phyloP scores from a whole-genome alignment of 2,329 filamentous ascomycete genomes.

The Fusarium illudens region DNA sequence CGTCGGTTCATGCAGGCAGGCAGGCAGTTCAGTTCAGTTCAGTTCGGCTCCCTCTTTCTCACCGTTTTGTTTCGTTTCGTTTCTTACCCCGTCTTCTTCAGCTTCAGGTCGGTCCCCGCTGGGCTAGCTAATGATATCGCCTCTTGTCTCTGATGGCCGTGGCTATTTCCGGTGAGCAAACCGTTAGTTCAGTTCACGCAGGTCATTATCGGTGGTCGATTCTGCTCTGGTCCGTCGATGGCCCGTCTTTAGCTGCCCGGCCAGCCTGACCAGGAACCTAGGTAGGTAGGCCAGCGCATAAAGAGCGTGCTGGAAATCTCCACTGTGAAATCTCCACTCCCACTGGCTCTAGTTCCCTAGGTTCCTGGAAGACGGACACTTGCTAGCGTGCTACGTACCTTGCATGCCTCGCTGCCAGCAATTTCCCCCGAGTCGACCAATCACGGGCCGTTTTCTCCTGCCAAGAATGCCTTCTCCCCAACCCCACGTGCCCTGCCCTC shows the following conservation, averaged over 20 bases:
- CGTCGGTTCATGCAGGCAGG: neutral
- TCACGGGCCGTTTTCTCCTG: conserved; percentile 24
- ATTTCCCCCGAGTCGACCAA: conserved; percentile 27
- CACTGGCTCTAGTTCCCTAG: neutral
- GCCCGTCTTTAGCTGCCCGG: neutral
- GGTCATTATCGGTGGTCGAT: neutral
- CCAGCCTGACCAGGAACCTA: neutral
- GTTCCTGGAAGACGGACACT: neutral
- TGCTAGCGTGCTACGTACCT: conserved; percentile 17
- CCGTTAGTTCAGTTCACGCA: conserved; percentile 3
- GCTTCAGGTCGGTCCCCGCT: conserved; percentile 28
- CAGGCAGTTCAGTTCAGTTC: neutral
- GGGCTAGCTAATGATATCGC: neutral
- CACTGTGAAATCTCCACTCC: neutral
- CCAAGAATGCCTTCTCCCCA: conserved; percentile 24
- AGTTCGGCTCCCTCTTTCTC: conserved; percentile 12
- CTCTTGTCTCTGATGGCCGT: neutral
- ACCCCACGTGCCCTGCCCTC: conserved; percentile 1
- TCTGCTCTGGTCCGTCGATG: neutral
- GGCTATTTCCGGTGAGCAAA: conserved; percentile 17
- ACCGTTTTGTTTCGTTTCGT: conserved; percentile 32
- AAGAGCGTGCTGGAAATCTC: conserved; percentile 1
- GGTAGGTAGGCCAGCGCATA: neutral
- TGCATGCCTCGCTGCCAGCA: conserved; percentile 9
- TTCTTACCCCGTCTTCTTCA: conserved; percentile 14